A percentile compares a stretch with the other conserved stretches of the same genome.
Evolutionary conservation across 2,329 filamentous ascomycete species (phyloP).

Genomic region (Pseudocercospora eumusae): DNA sequence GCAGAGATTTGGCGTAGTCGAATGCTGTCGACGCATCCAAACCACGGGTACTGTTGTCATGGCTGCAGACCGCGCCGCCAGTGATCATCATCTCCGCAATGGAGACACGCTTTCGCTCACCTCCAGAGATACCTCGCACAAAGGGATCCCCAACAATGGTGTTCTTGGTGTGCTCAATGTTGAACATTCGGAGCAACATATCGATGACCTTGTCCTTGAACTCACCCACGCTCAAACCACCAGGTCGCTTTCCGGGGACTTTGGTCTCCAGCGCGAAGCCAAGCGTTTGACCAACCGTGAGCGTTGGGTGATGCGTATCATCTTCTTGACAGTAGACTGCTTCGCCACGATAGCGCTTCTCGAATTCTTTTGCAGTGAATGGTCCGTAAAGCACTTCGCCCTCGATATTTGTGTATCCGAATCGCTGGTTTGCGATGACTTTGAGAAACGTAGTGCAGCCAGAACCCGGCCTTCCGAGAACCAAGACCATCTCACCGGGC

Average conservation of each 20-base stretch:
- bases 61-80: constrained; percentile 42
- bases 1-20: constrained; percentile 51
- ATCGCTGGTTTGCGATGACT: constrained; percentile 57
- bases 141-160: constrained; percentile 84
- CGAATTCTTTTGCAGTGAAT: constrained; percentile 66
- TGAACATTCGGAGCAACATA: constrained; percentile 85
- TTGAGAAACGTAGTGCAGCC: constrained; percentile 59
- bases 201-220: constrained; percentile 77
- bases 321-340: constrained; percentile 85
- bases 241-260: constrained; percentile 69
- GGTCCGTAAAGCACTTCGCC: constrained; percentile 70
- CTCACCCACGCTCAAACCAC: constrained; percentile 42
- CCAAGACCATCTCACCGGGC: constrained; percentile 86
- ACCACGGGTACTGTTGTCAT: constrained; percentile 53
- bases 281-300: constrained; percentile 85
- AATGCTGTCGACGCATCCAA: constrained; percentile 53
- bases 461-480: constrained; percentile 72
- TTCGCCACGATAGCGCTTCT: constrained; percentile 73
- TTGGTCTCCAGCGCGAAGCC: constrained; percentile 84
- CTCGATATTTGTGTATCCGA: constrained; percentile 60
- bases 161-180: constrained; percentile 82
- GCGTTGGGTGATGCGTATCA: constrained; percentile 79
- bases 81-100: constrained; percentile 55
- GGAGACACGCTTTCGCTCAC: constrained; percentile 52
- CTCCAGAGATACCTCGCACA: constrained; percentile 67